Evolutionary conservation across 352 stramenopile genomes (phyloP), one percentile per base, ranked within the genome.

Genomic region (Plasmopara viticola): DNA sequence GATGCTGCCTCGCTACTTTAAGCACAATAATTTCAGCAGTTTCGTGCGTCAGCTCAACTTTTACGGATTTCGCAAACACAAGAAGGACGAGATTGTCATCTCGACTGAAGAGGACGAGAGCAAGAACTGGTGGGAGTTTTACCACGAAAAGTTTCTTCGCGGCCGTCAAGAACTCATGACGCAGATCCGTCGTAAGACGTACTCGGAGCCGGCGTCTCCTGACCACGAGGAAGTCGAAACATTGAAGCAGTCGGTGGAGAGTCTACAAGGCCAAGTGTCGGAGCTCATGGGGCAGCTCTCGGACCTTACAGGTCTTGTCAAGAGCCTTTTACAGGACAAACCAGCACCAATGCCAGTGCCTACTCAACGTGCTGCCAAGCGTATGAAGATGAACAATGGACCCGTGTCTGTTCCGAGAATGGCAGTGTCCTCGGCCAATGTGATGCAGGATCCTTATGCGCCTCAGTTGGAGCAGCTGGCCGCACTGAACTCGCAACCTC

Each of bases 21-120:
- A 96, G 76, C 89, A 97, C 85, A 95, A 93, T 66, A 97, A 97
- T 64, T 96, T 97, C 58, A 92, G 84, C 54, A 92, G 74, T 47
- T 97, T 97, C 66, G 87, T 97, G 66, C 83, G 89, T 14, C 89
- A 97, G 61, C 76, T 97, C 44, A 97, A 97, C 68, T 96, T 97
- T 53, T 97, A 97, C 60, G 88, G 88, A 41, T 97, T 97, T 68
- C 88, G 87, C 51, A 97, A 97, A 64, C 82, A 94, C 69, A 94
- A 95, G 69, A 90, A 91, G 54, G 84, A 92, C 52, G 84, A 94
- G 65, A 91, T 91, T 54, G 78, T 90, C 51, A 84, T 94, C 53
- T 71, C 70, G 39, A 81, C 66, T 20, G 70, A 76, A 35, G 62
- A 86, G 53, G 82, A 91, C 51, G 75, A 90, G 65, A 84, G 75